Conservation (phyloP, 345 rosid genomes). For the Geranium rotundifolium region DNA sequence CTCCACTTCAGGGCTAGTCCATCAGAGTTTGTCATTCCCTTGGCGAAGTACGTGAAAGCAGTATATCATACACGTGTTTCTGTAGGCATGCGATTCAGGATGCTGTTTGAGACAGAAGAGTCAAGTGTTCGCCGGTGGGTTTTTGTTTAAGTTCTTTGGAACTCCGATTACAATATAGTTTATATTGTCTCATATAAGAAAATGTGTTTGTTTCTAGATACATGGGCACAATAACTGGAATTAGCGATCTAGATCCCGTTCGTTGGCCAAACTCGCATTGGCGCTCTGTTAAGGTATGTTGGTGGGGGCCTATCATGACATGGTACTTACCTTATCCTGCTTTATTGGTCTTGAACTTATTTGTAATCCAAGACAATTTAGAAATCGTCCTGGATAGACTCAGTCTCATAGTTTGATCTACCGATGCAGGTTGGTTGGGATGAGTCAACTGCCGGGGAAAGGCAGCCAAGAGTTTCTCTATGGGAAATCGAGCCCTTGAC, state of each 20-base stretch:
- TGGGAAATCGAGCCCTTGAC: constrained; percentile 49
- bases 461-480: constrained; percentile 44
- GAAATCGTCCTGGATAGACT: not conserved
- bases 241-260: constrained; percentile 51
- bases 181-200: not conserved
- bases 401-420: not conserved
- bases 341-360: not conserved
- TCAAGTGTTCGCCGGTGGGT: constrained; percentile 50
- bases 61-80: constrained; percentile 43
- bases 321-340: constrained; percentile 3
- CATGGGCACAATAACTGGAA: constrained; percentile 73
- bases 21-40: constrained; percentile 43
- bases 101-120: constrained; percentile 59
- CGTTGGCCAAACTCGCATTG: constrained; percentile 73
- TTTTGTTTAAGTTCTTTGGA: not conserved
- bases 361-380: not conserved
- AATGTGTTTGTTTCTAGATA: constrained; percentile 20
- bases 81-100: constrained; percentile 54
- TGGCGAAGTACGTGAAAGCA: constrained; percentile 43
- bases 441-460: constrained; percentile 45
- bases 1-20: constrained; percentile 49
- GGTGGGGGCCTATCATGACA: not conserved
- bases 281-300: constrained; percentile 53
- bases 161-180: not conserved
- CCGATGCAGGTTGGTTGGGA: constrained; percentile 42